These are phyloP conservation scores for Pichia sp. DNA, from an alignment of 1,139 yeast species.

Conservation along the genomic window DNA sequence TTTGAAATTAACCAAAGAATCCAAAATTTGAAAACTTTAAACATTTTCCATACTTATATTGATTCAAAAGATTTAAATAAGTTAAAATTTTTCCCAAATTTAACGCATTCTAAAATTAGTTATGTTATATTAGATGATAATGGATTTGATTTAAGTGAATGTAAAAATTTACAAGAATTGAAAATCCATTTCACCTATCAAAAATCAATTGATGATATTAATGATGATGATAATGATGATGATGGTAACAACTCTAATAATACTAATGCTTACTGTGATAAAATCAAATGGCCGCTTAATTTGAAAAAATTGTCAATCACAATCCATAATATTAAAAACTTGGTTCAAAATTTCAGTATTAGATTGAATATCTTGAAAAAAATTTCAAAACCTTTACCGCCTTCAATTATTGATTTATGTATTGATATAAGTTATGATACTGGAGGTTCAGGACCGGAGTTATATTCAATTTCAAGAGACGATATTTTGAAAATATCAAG, in stretches of 20 bases:
- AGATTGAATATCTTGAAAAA: slow-evolving; percentile 24
- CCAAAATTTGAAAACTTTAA: slow-evolving; percentile 20
- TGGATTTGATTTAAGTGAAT: slow-evolving; percentile 26
- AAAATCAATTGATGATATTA: slow-evolving; percentile 14
- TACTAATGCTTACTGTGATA: slow-evolving; percentile 5
- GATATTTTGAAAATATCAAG: slow-evolving; percentile 24
- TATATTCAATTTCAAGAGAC: slow-evolving; percentile 24
- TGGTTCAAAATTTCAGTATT: slow-evolving; percentile 24
- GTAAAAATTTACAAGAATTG: slow-evolving; percentile 23
- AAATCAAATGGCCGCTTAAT: slow-evolving; percentile 25
- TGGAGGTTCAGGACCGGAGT: slow-evolving; percentile 27
- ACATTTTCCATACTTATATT: slow-evolving; percentile 26
- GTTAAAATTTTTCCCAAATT: slow-evolving; percentile 24
- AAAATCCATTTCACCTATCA: slow-evolving; percentile 27
- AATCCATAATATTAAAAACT: slow-evolving; percentile 25
- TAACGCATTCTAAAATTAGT: slow-evolving; percentile 25
- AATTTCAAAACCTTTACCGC: slow-evolving; percentile 25
- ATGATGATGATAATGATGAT: slow-evolving; percentile 2
- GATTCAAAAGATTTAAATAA: slow-evolving; percentile 23
- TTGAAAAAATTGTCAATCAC: slow-evolving; percentile 25
- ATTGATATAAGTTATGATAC: slow-evolving; percentile 28
- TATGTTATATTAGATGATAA: slow-evolving; percentile 24
- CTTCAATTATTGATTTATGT: slow-evolving; percentile 24
- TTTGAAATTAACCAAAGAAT: slow-evolving; percentile 19
- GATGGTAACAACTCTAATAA: slow-evolving; percentile 1